Evolutionary conservation across 768 basidiomycete genomes (phyloP).

Genomic region (Tylopilus intermedius): DNA sequence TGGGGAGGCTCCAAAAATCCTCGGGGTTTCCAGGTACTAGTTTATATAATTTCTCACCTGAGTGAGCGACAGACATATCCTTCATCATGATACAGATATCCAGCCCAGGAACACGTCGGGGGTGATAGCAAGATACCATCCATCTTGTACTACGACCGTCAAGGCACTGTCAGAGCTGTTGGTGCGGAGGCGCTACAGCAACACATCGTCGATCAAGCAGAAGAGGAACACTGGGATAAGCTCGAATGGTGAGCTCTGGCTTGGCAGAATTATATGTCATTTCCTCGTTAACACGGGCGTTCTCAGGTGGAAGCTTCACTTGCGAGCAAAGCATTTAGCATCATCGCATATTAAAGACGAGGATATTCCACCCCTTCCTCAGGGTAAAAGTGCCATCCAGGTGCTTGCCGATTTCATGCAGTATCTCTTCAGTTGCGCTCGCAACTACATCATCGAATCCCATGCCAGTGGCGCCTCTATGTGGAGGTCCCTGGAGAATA

Average conservation of each 20-base stretch:
- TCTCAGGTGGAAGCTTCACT: conserved; percentile 24
- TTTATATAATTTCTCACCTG: neutral
- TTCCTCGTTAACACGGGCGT: neutral
- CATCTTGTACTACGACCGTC: conserved; percentile 42
- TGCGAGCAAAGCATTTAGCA: conserved; percentile 26
- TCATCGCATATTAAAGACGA: conserved; percentile 21
- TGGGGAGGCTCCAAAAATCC: conserved; percentile 30
- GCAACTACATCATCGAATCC: conserved; percentile 20
- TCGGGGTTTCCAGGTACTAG: conserved; percentile 24
- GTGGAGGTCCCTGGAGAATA: conserved; percentile 5
- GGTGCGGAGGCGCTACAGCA: conserved; percentile 34
- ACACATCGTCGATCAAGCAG: conserved; percentile 2
- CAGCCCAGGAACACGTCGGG: conserved; percentile 40
- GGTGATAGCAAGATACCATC: conserved; percentile 48
- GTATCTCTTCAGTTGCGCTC: conserved; percentile 23
- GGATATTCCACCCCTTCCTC: conserved; percentile 22
- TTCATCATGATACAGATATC: conserved; percentile 32
- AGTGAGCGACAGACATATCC: neutral
- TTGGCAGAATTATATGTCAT: neutral
- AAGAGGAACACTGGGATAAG: conserved; percentile 2
- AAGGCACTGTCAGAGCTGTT: conserved; percentile 35
- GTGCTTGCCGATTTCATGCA: conserved; percentile 25
- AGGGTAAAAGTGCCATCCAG: conserved; percentile 15
- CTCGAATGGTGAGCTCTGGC: conserved; percentile 2
- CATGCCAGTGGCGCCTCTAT: conserved; percentile 24